These are phyloP conservation scores for Sisymbrium altissimum DNA, from an alignment of 345 rosid species.

Conservation along the genomic window DNA sequence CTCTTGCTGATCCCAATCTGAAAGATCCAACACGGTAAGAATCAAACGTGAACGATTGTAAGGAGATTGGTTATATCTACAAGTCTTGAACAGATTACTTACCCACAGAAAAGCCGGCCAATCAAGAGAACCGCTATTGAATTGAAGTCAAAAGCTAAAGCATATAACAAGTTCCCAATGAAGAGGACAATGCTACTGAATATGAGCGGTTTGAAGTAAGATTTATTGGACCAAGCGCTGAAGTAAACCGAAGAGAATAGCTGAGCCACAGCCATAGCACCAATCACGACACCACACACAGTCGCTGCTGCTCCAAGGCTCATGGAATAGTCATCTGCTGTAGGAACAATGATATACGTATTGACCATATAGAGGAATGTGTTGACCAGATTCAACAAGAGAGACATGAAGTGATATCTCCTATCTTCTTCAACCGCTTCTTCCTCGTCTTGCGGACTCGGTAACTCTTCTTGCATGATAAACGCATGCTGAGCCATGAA, in stretches of 20 bases:
- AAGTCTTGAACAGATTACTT: slow-evolving; percentile 22
- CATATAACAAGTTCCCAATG: slow-evolving; percentile 78
- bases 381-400: slow-evolving; percentile 71
- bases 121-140: slow-evolving; percentile 67
- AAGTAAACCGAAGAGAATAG: slow-evolving; percentile 84
- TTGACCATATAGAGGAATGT: slow-evolving; percentile 95
- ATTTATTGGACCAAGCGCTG: slow-evolving; percentile 54
- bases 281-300: slow-evolving; percentile 92
- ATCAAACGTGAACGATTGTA: neutral
- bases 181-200: slow-evolving; percentile 87
- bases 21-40: slow-evolving; percentile 10
- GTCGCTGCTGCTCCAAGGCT: slow-evolving; percentile 97
- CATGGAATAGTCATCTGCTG: slow-evolving; percentile 89
- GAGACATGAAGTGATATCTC: slow-evolving; percentile 87
- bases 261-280: slow-evolving; percentile 98
- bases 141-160: slow-evolving; percentile 74
- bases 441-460: slow-evolving; percentile 72
- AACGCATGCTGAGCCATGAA: slow-evolving; percentile 93
- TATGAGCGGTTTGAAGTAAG: slow-evolving; percentile 87
- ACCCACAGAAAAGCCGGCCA: slow-evolving; percentile 96
- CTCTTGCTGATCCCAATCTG: slow-evolving; percentile 98
- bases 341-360: slow-evolving; percentile 87
- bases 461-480: slow-evolving; percentile 91
- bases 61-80: neutral
- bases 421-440: slow-evolving; percentile 51